Evolutionary conservation across 352 stramenopile species (phyloP).

Genomic region (Phytophthora chlamydospora): DNA sequence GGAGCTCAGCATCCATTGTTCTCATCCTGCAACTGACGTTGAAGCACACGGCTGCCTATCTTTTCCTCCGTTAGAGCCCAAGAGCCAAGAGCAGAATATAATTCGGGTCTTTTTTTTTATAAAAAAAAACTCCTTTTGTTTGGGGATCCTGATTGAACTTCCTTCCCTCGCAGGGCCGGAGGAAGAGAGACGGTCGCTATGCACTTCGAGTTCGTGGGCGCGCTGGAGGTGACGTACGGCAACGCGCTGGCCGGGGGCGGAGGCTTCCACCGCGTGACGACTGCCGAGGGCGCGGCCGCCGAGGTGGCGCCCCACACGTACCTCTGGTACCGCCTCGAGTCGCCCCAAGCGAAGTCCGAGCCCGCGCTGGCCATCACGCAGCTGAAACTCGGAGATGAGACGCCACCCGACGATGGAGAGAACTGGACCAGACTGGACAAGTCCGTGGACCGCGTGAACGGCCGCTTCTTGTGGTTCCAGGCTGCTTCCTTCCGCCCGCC

Average conservation of each 20-base stretch:
- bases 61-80: no score
- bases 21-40: no score
- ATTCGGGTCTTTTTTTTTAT: no score
- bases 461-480: slow-evolving; percentile 74
- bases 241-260: slow-evolving; percentile 81
- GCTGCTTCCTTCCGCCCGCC: slow-evolving; percentile 34
- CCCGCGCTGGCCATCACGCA: slow-evolving; percentile 51
- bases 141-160: slow-evolving; percentile 15
- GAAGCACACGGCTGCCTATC: no score
- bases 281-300: slow-evolving; percentile 66
- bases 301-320: slow-evolving; percentile 84
- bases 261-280: slow-evolving; percentile 87
- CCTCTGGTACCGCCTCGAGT: slow-evolving; percentile 81
- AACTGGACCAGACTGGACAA: slow-evolving; percentile 79
- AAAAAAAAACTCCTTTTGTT: no score
- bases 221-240: slow-evolving; percentile 86
- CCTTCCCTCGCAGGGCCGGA: slow-evolving; percentile 1
- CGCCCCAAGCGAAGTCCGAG: slow-evolving; percentile 15
- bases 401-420: slow-evolving; percentile 12
- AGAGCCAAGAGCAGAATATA: no score
- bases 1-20: no score
- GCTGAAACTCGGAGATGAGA: slow-evolving; percentile 50
- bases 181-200: slow-evolving; percentile 36
- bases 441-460: slow-evolving; percentile 62
- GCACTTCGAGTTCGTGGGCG: slow-evolving; percentile 74